Base-by-base conservation (phyloP, 495 filamentous ascomycete genomes). In the Podospora pseudoanserina region DNA sequence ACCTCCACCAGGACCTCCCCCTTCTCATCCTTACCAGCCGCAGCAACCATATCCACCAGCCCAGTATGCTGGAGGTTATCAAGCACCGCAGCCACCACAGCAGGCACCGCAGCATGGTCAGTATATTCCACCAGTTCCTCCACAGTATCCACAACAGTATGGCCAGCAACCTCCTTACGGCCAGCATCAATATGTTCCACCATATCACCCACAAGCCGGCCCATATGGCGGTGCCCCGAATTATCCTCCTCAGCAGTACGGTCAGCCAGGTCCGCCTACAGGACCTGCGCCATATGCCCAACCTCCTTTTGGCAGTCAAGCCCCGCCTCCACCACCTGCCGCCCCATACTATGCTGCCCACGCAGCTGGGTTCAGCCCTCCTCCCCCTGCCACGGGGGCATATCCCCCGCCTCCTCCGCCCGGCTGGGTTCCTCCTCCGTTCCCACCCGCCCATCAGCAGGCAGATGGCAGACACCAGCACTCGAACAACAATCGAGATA, bases 261-360 rank as follows among this genome's bases (percentile, higher is more conserved):
- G 18, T 15, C 68, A 62, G 6, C 69, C 71, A 26, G 75, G 78
- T 19, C 75, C 70, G 9, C 70, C 71, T 4, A 19, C 55, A 58
- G 55, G 19, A 26, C 23, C 55, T 15, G 19, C 26, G 16, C 72
- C 74, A 55, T 80, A 74, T 69, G 73, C 71, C 30, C 65, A 66
- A 53, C 74, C 66, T 7, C 66, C 66, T 54, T 74, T 65, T 7
- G 76, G 76, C 44, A 65, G 74, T 16, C 16, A 64, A 23, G 66
- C 62, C 9, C 19, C 61, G 5, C 63, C 68, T 4, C 75, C 77
- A 60, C 77, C 72, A 20, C 73, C 71, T 9, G 68, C 65, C 19
- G 64, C 71, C 55, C 78, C 76, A 49, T 74, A 74, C 18, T 73
- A 70, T 64, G 63, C 74, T 2, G 76, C 72, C 7, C 72, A 66